A percentile compares a stretch with the other conserved stretches of the same genome.
Conservation (phyloP, 139 green algal genomes). For the Closterium sp. region DNA sequence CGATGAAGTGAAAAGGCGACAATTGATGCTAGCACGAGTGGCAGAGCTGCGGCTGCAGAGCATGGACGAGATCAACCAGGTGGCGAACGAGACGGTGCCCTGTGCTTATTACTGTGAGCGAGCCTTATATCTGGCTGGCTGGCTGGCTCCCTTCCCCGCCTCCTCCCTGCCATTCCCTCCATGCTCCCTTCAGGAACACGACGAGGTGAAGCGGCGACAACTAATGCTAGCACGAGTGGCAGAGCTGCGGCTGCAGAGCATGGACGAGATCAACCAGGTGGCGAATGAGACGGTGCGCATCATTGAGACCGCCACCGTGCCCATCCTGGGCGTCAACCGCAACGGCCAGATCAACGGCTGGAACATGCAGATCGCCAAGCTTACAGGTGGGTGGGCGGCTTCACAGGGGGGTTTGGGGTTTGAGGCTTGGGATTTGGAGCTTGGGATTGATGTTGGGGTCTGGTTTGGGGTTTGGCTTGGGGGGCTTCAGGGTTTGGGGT, state of each 20-base stretch:
- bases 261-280: constrained; percentile 41
- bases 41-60: not conserved
- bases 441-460: too few relatives aligned
- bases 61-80: constrained; percentile 38
- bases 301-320: constrained; percentile 43
- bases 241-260: constrained; percentile 6
- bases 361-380: constrained; percentile 43
- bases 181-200: not conserved
- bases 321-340: constrained; percentile 31
- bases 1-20: not conserved
- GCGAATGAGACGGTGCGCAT: constrained; percentile 46
- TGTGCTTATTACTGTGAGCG: too few relatives aligned
- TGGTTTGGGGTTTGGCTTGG: too few relatives aligned
- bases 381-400: constrained; percentile 6
- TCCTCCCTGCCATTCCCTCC: too few relatives aligned
- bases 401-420: not conserved
- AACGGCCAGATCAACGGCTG: constrained; percentile 26
- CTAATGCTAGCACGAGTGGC: not conserved
- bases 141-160: too few relatives aligned
- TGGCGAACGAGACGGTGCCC: constrained; percentile 43
- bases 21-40: not conserved
- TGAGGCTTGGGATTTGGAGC: not conserved
- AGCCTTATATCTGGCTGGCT: too few relatives aligned
- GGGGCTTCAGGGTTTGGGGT: too few relatives aligned
- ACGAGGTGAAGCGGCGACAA: constrained; percentile 2